Percentiles rank a stretch among this genome's conserved stretches.
Conservation (phyloP, 345 rosid species). For the Euphorbia pulcherrima region DNA sequence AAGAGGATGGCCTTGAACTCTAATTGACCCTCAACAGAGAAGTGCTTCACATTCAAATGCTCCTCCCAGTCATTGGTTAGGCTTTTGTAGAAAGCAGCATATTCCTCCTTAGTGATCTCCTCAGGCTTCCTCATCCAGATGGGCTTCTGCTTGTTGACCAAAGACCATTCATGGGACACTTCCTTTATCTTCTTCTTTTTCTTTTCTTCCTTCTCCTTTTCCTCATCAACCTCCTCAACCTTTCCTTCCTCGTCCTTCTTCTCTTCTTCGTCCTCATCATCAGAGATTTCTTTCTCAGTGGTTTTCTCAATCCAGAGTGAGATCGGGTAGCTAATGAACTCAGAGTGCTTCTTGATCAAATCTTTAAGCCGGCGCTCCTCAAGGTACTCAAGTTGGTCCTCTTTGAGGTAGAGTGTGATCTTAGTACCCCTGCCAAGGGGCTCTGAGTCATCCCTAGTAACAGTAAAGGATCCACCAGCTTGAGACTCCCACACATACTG, state of each 20-base stretch:
- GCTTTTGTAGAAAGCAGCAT: slow-evolving; percentile 91
- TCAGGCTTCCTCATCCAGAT: slow-evolving; percentile 97
- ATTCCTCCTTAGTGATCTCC: slow-evolving; percentile 84
- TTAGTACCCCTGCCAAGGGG: slow-evolving; percentile 75
- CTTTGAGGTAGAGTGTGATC: slow-evolving; percentile 69
- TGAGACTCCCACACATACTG: slow-evolving; percentile 93
- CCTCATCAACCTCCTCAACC: slow-evolving; percentile 79
- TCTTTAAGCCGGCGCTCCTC: slow-evolving; percentile 88
- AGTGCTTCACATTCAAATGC: slow-evolving; percentile 83
- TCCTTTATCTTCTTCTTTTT: slow-evolving; percentile 92
- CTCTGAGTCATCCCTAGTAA: slow-evolving; percentile 67
- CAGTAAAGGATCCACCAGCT: slow-evolving; percentile 88
- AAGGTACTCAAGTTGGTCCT: slow-evolving; percentile 83
- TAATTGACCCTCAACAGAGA: slow-evolving; percentile 91
- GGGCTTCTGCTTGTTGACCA: slow-evolving; percentile 91
- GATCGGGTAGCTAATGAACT: slow-evolving; percentile 83
- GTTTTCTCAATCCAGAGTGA: slow-evolving; percentile 89
- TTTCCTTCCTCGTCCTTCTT: slow-evolving; percentile 80
- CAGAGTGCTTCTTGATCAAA: slow-evolving; percentile 88
- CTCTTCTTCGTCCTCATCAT: slow-evolving; percentile 85
- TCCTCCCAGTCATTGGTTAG: slow-evolving; percentile 93
- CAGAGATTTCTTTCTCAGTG: slow-evolving; percentile 77
- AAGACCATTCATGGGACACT: slow-evolving; percentile 78
- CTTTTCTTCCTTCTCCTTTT: slow-evolving; percentile 66
- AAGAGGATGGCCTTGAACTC: slow-evolving; percentile 89